These are phyloP conservation scores for Pythium insidiosum DNA, from an alignment of 352 stramenopile genomes.

Conservation along the genomic window DNA sequence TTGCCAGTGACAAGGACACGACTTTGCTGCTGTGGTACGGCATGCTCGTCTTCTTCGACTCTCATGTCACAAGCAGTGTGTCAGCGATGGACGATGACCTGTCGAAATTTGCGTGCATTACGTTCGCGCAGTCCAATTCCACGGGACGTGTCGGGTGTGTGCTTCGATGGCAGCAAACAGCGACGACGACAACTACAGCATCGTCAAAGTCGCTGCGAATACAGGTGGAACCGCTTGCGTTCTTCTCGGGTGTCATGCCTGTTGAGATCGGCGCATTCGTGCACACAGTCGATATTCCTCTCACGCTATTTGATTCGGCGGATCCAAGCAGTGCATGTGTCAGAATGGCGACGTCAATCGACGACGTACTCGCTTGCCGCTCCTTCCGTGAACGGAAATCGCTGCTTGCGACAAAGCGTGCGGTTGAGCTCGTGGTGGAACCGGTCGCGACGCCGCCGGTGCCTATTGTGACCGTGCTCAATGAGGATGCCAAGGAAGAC, in stretches of 20 bases:
- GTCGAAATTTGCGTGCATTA: too few species aligned
- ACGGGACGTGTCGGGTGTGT: too few species aligned
- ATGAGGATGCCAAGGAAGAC: conserved; percentile 1
- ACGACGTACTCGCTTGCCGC: conserved; percentile 4
- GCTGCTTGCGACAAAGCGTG: background rate
- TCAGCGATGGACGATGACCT: too few species aligned
- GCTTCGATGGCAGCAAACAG: too few species aligned
- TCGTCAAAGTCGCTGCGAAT: background rate
- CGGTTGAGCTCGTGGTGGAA: background rate
- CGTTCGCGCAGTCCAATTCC: too few species aligned
- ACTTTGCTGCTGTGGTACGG: too few species aligned
- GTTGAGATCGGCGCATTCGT: conserved; percentile 3
- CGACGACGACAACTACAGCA: too few species aligned
- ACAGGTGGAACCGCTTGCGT: background rate
- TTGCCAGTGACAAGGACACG: conserved; percentile 4
- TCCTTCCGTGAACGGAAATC: conserved; percentile 17
- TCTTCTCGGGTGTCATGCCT: conserved; percentile 2
- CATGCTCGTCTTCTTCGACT: too few species aligned
- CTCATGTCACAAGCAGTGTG: too few species aligned
- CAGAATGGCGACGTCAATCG: background rate
- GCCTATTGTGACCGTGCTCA: background rate
- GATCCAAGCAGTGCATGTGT: conserved; percentile 1
- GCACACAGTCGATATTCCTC: conserved; percentile 9
- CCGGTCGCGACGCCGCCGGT: conserved; percentile 3
- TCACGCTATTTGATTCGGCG: background rate